Base-by-base conservation (phyloP, 2,329 filamentous ascomycete genomes). In the Didymella exigua region DNA sequence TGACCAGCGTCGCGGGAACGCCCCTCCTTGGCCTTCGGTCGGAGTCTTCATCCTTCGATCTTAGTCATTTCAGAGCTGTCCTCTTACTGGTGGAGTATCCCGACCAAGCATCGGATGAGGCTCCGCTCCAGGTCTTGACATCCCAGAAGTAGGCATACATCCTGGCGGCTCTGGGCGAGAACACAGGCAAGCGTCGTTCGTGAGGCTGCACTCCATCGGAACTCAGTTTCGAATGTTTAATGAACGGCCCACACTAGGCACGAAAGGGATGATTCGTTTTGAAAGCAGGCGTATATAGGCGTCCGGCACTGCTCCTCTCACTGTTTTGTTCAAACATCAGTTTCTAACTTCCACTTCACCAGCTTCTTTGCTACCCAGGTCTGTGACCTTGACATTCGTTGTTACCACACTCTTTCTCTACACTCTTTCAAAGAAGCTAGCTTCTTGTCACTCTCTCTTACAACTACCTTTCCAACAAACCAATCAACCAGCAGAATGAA, bases 371-470 rank as follows among this genome's bases (percentile, higher is more conserved):
- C 54, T 60, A 51, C 41, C 54, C 54, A 51, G 71, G 72, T 74
- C 72, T 72, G 72, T 70, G 72, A 74, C 72, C 69, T 56, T 67
- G 62, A 69, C 73, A 69, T 71, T 75, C 71, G 62, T 74, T 74
- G 61, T 63, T 65, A 62, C 62, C 47, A 65, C 62, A 63, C 63
- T 67, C 69, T 62, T 69, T 73, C 65, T 63, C 66, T 62, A 64
- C 61, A 56, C 52, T 62, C 63, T 63, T 71, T 61, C 43, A 49
- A 56, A 59, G 65, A 72, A 70, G 68, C 70, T 68, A 73, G 66
- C 49, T 67, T 71, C 72, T 67, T 51, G 42, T 54, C 62, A 53
- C 60, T 56, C 59, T 63, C 65, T 58, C 63, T 65, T 56, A 60
- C 54, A 60, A 44, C 52, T 56, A 48, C 49, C 45, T 59, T 34